These are phyloP conservation scores for Buddleja alternifolia DNA, from an alignment of 257 asterid species.

Conservation along the genomic window DNA sequence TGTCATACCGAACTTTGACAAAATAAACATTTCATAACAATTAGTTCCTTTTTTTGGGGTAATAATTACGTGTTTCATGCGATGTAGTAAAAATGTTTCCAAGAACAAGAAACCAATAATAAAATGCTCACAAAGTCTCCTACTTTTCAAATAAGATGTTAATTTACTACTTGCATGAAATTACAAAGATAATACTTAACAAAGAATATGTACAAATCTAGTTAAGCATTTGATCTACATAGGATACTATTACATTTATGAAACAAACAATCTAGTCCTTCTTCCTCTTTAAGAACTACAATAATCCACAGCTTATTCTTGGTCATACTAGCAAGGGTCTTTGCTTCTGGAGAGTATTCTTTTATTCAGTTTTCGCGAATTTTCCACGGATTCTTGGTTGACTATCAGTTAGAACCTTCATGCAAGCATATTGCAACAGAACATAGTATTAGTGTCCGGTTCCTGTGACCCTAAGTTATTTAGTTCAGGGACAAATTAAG, in stretches of 20 bases:
- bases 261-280: conserved; percentile 11
- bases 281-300: no score
- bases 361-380: conserved; percentile 77
- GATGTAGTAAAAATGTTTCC: no score
- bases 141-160: no score
- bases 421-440: conserved; percentile 77
- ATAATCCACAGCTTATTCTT: conserved; percentile 25
- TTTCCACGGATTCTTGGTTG: conserved; percentile 94
- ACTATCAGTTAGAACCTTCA: conserved; percentile 93
- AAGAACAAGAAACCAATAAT: no score
- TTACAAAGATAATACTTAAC: conserved; percentile 27
- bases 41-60: no score
- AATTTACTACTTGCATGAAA: no score
- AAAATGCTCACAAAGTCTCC: no score
- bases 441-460: conserved; percentile 14
- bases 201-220: conserved; percentile 44
- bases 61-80: no score
- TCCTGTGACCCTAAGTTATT: no score
- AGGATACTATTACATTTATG: conserved; percentile 27
- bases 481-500: no score
- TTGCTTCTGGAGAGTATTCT: conserved; percentile 48
- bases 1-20: no score
- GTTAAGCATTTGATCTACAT: conserved; percentile 21
- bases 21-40: no score
- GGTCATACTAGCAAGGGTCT: conserved; percentile 19